A percentile compares a stretch with the other conserved stretches of the same genome.
Evolutionary conservation across 495 filamentous ascomycete genomes (phyloP).

Genomic region (Friedmanniomyces endolithicus): DNA sequence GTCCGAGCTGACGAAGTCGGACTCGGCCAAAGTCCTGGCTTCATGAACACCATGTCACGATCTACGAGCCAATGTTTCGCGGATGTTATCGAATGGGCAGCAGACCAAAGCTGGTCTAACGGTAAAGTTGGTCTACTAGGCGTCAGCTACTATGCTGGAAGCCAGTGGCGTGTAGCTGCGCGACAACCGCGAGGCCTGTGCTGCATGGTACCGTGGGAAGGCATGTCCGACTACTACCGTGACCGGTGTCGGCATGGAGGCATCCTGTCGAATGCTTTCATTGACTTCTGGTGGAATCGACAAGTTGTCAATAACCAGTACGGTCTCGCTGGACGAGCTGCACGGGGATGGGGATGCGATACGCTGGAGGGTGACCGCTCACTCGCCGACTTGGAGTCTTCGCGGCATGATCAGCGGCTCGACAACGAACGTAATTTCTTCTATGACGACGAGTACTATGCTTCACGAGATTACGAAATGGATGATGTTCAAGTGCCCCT

Average conservation of each 20-base stretch:
- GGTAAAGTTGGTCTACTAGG: conserved; percentile 52
- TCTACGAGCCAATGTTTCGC: conserved; percentile 47
- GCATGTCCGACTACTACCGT: conserved; percentile 54
- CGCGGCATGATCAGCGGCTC: conserved; percentile 45
- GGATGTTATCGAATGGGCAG: conserved; percentile 50
- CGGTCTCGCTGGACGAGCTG: conserved; percentile 34
- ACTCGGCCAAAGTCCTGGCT: conserved; percentile 44
- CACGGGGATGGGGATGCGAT: conserved; percentile 8
- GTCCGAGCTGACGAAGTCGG: conserved; percentile 50
- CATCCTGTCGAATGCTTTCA: conserved; percentile 50
- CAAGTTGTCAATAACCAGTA: conserved; percentile 50
- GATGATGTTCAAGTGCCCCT: conserved; percentile 47
- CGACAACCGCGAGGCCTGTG: conserved; percentile 45
- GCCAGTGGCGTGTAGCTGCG: conserved; percentile 52
- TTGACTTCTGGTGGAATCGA: conserved; percentile 53
- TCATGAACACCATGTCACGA: conserved; percentile 49
- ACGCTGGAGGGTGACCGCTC: conserved; percentile 39
- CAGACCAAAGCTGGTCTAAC: conserved; percentile 45
- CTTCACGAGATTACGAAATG: conserved; percentile 45
- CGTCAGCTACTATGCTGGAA: conserved; percentile 50
- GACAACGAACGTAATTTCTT: conserved; percentile 44
- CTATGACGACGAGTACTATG: conserved; percentile 47
- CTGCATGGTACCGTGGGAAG: conserved; percentile 53
- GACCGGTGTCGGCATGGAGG: conserved; percentile 53
- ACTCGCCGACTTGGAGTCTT: conserved; percentile 35